Base-by-base conservation (phyloP, 2,329 filamentous ascomycete genomes). In the Aspergillus fischeri region DNA sequence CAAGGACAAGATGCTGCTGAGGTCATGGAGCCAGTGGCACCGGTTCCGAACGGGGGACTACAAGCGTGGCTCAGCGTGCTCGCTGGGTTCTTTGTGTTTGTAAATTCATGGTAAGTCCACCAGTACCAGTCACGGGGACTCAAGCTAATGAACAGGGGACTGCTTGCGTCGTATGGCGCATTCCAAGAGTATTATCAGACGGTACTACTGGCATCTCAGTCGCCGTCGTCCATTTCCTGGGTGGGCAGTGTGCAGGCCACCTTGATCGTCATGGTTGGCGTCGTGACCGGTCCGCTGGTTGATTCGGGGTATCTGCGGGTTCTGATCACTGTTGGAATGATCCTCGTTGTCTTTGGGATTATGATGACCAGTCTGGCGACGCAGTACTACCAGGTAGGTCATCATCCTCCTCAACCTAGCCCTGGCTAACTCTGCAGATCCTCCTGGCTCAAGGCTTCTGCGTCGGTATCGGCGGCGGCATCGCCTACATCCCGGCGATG, bases 121-220 rank as follows among this genome's bases (percentile, higher is more conserved):
- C 42, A 25, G 14, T 17, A n/a, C 35, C 35, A 6, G n/a, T 47
- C 21, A 21, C 10, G n/a, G 7, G 21, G 2, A 17, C 32, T 3
- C 38, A 3, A 11, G 5, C 51, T 49, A 21, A 49, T 14, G 11
- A 48, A 3, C 11, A 71, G 68, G 69, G 78, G 78, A 1, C 66
- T 80, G 2, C 65, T 80, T 27, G 77, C 77, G 32, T 75, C 73
- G 1, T 81, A 78, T 62, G 79, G 80, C 8, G 74, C 77, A 11
- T 82, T 78, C 55, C 78, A 82, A 59, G 73, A 74, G 21, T 81
- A 78, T 60, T 82, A 82, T 67, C 71, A 75, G 49, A 71, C 67
- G 4, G 64, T 59, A 3, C 66, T 77, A 1, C 68, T 79, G 3
- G 60, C 67, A 35, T 56, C 63, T 38, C 58, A 70, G 55, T 65